Evolutionary conservation across 2,329 filamentous ascomycete genomes (phyloP).

Genomic region (Hymenoscyphus fructigenus): DNA sequence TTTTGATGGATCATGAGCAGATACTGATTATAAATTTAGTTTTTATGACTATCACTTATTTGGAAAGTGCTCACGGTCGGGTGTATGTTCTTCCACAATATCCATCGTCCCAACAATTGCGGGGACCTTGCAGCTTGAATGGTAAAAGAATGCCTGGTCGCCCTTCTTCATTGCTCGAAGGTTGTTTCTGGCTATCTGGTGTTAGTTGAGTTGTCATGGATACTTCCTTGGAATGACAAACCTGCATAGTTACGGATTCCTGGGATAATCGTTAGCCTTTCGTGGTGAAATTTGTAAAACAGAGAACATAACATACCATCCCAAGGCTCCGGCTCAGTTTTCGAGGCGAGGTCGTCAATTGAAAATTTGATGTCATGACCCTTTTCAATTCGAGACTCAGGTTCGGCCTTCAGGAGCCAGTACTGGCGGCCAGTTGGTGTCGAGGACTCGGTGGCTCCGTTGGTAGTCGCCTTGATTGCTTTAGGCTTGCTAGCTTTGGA

Average conservation of each 20-base stretch:
- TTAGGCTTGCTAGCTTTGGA: constrained; percentile 3
- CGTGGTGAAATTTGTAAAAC: constrained; percentile 9
- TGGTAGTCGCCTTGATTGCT: constrained; percentile 9
- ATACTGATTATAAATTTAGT: constrained; percentile 20
- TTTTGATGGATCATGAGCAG: constrained; percentile 67
- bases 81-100: constrained; percentile 78
- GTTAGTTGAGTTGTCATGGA: constrained; percentile 22
- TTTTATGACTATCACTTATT: not conserved
- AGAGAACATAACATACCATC: constrained; percentile 49
- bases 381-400: constrained; percentile 81
- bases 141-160: constrained; percentile 95
- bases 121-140: constrained; percentile 87
- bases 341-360: constrained; percentile 80
- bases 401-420: constrained; percentile 87
- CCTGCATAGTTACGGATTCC: constrained; percentile 51
- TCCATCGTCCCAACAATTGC: constrained; percentile 88
- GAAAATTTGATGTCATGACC: constrained; percentile 90
- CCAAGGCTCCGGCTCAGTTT: constrained; percentile 81
- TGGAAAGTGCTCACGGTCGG: constrained; percentile 60
- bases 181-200: constrained; percentile 72
- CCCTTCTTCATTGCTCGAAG: constrained; percentile 88
- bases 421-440: constrained; percentile 48
- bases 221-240: constrained; percentile 27
- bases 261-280: not conserved
- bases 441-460: constrained; percentile 7